Percentiles rank a stretch among this genome's conserved stretches.
phyloP scores from a whole-genome alignment of 176 grass and related monocot species.

The Tillandsia fasciculata region DNA sequence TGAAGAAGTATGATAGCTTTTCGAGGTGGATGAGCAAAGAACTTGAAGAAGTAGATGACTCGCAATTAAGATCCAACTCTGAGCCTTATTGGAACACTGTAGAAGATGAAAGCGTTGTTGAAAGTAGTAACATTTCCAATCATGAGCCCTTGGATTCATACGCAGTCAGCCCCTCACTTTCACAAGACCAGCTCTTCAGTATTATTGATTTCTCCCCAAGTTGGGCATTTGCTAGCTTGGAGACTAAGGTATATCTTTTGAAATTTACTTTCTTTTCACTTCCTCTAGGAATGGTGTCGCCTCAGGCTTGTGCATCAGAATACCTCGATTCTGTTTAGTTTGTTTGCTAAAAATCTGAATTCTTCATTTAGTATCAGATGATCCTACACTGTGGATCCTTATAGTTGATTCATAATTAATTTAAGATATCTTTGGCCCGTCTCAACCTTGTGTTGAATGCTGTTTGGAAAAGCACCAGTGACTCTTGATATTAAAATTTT shows the following conservation, averaged over 20 bases:
- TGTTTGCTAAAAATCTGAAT: not conserved
- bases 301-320: not conserved
- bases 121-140: constrained; percentile 53
- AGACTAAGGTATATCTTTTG: constrained; percentile 46
- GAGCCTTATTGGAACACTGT: constrained; percentile 61
- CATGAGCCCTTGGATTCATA: constrained; percentile 67
- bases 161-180: constrained; percentile 76
- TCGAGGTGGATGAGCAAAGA: constrained; percentile 92
- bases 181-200: constrained; percentile 94
- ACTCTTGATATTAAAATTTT: no score
- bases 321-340: no score
- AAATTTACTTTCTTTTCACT: not conserved
- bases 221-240: constrained; percentile 40
- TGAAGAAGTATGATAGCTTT: constrained; percentile 98
- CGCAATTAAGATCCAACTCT: constrained; percentile 71
- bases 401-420: no score
- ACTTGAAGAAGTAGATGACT: constrained; percentile 73
- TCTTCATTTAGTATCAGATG: not conserved
- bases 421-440: no score
- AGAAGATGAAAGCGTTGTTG: constrained; percentile 51
- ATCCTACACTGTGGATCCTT: not conserved
- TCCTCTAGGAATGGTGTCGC: not conserved
- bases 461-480: no score
- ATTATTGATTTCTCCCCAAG: constrained; percentile 95
- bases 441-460: no score